A percentile compares a stretch with the other conserved stretches of the same genome.
phyloP scores from a whole-genome alignment of 2,329 filamentous ascomycete species.

The Aspergillus thermomutatus region DNA sequence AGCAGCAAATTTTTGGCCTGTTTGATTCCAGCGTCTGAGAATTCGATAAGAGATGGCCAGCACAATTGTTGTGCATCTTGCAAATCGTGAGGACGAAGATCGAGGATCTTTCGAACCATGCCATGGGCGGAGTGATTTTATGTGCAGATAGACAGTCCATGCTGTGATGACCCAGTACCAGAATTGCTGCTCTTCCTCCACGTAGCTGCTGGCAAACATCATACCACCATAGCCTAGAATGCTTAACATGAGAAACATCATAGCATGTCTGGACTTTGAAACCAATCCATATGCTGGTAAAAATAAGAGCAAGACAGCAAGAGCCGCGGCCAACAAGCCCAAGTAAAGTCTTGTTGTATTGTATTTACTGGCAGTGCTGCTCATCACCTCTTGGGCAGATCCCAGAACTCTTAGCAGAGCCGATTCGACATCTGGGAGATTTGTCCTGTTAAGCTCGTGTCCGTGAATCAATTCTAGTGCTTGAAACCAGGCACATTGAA shows the following conservation, averaged over 20 bases:
- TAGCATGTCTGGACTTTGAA: slow-evolving; percentile 25
- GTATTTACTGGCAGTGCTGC: slow-evolving; percentile 89
- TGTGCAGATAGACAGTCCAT: slow-evolving; percentile 48
- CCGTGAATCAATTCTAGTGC: slow-evolving; percentile 21
- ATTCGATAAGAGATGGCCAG: slow-evolving; percentile 64
- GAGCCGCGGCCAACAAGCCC: slow-evolving; percentile 34
- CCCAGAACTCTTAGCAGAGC: slow-evolving; percentile 58
- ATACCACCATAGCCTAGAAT: slow-evolving; percentile 69
- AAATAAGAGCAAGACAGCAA: slow-evolving; percentile 43
- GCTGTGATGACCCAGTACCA: slow-evolving; percentile 81
- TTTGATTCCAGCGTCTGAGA: slow-evolving; percentile 86
- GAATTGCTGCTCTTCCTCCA: slow-evolving; percentile 97
- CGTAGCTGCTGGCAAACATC: slow-evolving; percentile 98
- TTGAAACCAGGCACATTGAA: slow-evolving; percentile 68
- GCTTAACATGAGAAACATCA: slow-evolving; percentile 47
- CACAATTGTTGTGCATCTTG: slow-evolving; percentile 32
- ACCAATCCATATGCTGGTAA: slow-evolving; percentile 27
- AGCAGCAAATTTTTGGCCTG: slow-evolving; percentile 93
- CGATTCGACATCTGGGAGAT: slow-evolving; percentile 19
- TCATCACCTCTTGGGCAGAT: slow-evolving; percentile 74
- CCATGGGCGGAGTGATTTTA: slow-evolving; percentile 25
- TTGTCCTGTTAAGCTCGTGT: slow-evolving; percentile 7
- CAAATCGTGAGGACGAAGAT: slow-evolving; percentile 3
- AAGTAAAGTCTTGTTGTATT: slow-evolving; percentile 55
- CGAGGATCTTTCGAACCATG: not conserved